phyloP scores from a whole-genome alignment of 1,139 yeast genomes.

The Suhomyces taliae region DNA sequence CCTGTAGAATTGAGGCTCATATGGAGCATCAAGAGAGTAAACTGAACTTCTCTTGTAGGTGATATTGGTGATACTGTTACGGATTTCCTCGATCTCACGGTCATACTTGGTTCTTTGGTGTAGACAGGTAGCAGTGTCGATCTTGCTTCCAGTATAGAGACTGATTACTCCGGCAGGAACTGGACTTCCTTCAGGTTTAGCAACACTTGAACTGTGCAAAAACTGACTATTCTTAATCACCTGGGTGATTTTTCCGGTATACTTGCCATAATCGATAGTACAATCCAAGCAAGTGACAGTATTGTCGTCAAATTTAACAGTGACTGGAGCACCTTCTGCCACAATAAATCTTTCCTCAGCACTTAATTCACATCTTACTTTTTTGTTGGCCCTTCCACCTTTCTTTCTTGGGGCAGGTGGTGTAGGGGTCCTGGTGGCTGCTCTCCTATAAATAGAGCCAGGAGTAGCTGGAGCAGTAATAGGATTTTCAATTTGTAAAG shows the following conservation, averaged over 20 bases:
- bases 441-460: no score
- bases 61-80: conserved; percentile 14
- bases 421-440: no score
- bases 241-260: conserved; percentile 8
- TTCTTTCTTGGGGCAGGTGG: neutral
- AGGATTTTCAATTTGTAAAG: no score
- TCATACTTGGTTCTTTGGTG: conserved; percentile 10
- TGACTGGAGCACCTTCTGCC: neutral
- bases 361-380: neutral
- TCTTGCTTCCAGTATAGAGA: neutral
- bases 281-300: conserved; percentile 11
- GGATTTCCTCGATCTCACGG: conserved; percentile 9
- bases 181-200: neutral
- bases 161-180: no score
- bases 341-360: neutral
- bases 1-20: conserved; percentile 31
- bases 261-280: conserved; percentile 10
- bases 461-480: no score
- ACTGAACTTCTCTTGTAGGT: conserved; percentile 21
- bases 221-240: neutral
- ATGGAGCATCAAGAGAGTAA: conserved; percentile 22
- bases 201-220: conserved; percentile 3
- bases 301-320: conserved; percentile 2
- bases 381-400: neutral
- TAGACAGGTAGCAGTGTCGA: conserved; percentile 2